Conservation (phyloP, 2,329 filamentous ascomycete genomes). For the Stagonosporopsis chrysanthemi region DNA sequence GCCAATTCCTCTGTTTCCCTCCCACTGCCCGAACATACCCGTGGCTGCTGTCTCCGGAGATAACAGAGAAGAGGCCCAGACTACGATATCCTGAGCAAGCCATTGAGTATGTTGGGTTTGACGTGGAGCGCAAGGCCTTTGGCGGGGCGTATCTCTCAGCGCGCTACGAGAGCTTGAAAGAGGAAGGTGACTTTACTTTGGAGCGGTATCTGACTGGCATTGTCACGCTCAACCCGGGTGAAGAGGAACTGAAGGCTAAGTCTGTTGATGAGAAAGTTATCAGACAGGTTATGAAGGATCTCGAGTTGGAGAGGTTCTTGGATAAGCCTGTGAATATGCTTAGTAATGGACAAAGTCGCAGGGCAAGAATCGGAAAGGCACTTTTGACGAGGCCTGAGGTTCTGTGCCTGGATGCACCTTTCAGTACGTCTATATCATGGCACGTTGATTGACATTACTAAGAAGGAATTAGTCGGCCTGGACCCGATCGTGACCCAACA, state of each 20-base stretch:
- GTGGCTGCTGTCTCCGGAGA: constrained; percentile 70
- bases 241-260: constrained; percentile 55
- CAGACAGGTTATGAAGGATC: constrained; percentile 69
- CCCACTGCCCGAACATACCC: constrained; percentile 80
- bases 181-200: constrained; percentile 87
- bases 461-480: constrained; percentile 71
- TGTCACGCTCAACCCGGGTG: constrained; percentile 79
- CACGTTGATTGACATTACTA: neutral
- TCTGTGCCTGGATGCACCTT: constrained; percentile 84
- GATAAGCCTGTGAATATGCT: constrained; percentile 86
- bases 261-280: constrained; percentile 59
- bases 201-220: constrained; percentile 82
- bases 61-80: constrained; percentile 60
- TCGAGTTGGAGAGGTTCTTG: constrained; percentile 73
- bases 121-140: constrained; percentile 69
- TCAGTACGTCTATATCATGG: constrained; percentile 63
- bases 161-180: constrained; percentile 85
- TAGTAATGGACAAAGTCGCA: constrained; percentile 89
- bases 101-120: constrained; percentile 91
- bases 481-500: constrained; percentile 81
- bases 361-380: constrained; percentile 87
- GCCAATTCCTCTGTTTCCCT: constrained; percentile 77
- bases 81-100: constrained; percentile 70
- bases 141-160: constrained; percentile 81
- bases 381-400: constrained; percentile 80